Percentiles rank a stretch among this genome's conserved stretches.
These are phyloP conservation scores for Cicer bijugum DNA, from an alignment of 306 rosid genomes.

Conservation along the genomic window DNA sequence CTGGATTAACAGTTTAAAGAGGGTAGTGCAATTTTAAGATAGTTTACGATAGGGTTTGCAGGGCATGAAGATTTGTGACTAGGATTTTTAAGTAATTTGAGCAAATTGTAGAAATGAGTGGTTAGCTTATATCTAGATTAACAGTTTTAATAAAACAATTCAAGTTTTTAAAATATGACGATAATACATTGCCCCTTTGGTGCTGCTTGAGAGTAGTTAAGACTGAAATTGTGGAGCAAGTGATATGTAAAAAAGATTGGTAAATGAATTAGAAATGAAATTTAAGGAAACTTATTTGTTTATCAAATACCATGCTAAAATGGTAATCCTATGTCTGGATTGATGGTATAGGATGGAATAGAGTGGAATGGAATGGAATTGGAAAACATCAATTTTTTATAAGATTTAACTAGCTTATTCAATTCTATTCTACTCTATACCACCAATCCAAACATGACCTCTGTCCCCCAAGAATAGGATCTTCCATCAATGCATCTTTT, in stretches of 20 bases:
- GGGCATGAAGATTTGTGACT: background rate
- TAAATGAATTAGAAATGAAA: constrained; percentile 2
- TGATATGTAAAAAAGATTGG: background rate
- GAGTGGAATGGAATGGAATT: no score
- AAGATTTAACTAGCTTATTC: no score
- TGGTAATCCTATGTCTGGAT: constrained; percentile 3
- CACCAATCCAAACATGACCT: background rate
- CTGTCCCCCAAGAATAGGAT: background rate
- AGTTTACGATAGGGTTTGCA: background rate
- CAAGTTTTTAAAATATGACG: constrained; percentile 11
- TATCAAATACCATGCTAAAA: constrained; percentile 26
- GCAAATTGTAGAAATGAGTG: background rate
- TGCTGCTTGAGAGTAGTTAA: constrained; percentile 9
- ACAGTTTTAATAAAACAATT: background rate
- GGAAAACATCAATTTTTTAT: no score
- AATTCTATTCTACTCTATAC: no score
- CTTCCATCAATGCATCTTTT: constrained; percentile 25
- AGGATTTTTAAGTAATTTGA: constrained; percentile 9
- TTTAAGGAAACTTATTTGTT: constrained; percentile 3
- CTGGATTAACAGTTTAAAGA: background rate
- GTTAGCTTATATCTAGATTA: background rate
- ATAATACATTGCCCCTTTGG: background rate
- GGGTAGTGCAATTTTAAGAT: constrained; percentile 16
- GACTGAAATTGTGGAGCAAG: constrained; percentile 12
- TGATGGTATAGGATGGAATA: no score